Percentiles rank a stretch among this genome's conserved stretches.
These are phyloP conservation scores for Colletotrichum graminicola DNA, from an alignment of 2,329 filamentous ascomycete species.

Conservation along the genomic window DNA sequence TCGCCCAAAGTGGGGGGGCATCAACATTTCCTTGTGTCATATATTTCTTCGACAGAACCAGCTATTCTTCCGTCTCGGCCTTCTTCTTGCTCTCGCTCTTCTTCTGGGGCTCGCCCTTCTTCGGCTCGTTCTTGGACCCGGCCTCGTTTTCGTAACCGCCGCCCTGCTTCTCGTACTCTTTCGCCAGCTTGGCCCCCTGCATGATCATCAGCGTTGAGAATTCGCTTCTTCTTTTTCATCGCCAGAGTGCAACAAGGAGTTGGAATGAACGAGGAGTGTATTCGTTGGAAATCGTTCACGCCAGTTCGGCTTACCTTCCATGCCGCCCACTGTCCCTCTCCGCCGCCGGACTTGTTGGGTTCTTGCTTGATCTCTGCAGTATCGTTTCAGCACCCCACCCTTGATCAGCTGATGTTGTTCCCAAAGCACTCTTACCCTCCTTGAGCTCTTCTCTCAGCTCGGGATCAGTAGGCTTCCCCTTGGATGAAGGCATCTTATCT, in stretches of 20 bases:
- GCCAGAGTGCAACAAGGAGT: not conserved
- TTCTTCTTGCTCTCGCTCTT: conserved; percentile 47
- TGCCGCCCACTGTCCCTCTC: conserved; percentile 49
- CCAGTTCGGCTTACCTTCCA: conserved; percentile 38
- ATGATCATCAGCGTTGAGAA: not conserved
- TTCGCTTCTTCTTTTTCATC: not conserved
- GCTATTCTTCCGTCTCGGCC: conserved; percentile 28
- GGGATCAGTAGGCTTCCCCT: conserved; percentile 56
- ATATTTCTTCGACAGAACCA: not conserved
- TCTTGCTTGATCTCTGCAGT: conserved; percentile 55
- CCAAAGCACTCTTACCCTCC: conserved; percentile 47
- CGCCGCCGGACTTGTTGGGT: conserved; percentile 56
- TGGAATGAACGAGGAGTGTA: not conserved
- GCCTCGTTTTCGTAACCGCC: conserved; percentile 56
- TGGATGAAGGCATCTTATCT: conserved; percentile 55
- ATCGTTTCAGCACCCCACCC: accelerated
- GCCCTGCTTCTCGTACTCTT: conserved; percentile 58
- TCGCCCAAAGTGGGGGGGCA: not conserved
- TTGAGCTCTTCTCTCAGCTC: conserved; percentile 56
- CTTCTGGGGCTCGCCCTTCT: conserved; percentile 46
- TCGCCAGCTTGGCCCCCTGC: conserved; percentile 53
- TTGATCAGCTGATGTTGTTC: accelerated
- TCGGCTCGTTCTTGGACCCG: conserved; percentile 54
- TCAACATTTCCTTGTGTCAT: not conserved
- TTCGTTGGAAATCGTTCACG: not conserved